Base-by-base conservation (phyloP, 768 basidiomycete species). In the Leucocoprinus leucothites region DNA sequence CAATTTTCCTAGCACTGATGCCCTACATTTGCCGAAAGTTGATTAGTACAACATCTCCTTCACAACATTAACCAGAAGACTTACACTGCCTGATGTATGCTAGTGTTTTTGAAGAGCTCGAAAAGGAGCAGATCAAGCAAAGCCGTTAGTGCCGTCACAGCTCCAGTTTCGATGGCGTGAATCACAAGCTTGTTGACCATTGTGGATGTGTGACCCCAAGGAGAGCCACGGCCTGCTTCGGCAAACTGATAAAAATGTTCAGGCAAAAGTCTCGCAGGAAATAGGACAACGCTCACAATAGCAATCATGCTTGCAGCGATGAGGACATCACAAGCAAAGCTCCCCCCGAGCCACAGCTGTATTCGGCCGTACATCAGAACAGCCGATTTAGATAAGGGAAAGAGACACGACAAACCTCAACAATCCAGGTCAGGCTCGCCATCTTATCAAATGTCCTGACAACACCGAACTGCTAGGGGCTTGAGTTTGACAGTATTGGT, bases 101-200 rank as follows among this genome's bases (percentile, higher is more conserved):
- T 55, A 34, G 46, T 40, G 14, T 47, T 26, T 41, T 48, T 55
- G 38, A 41, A 55, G 18, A 55, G 35, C 18, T 55, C 53, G 38
- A 40, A 59, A 16, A 59, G 26, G 1, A 54, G 36, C 9, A 59
- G 49, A 11, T 59, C 55, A 22, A 57, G 22, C 26, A 51, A 21
- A 8, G 53, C 54, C 18, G 51, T 48, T 9, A 53, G 13, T n/a
- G 56, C 58, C 14, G 58, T 59, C 6, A 59, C 38, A 8, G 58
- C 43, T 8, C 58, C 58, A 43, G 58, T 59, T 45, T 59, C 58
- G n/a, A 59, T 57, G 11, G 58, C 43, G 22, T 57, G 49, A 13
- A 57, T 38, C 22, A 59, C 52, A 16, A 59, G 51, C 31, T 43
- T 56, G 28, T 59, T 59, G 38, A 59, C 41, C 56, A 59, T 56